A percentile compares a stretch with the other conserved stretches of the same genome.
Conservation (phyloP, 768 basidiomycete species). For the Psilocybe subaeruginosa region DNA sequence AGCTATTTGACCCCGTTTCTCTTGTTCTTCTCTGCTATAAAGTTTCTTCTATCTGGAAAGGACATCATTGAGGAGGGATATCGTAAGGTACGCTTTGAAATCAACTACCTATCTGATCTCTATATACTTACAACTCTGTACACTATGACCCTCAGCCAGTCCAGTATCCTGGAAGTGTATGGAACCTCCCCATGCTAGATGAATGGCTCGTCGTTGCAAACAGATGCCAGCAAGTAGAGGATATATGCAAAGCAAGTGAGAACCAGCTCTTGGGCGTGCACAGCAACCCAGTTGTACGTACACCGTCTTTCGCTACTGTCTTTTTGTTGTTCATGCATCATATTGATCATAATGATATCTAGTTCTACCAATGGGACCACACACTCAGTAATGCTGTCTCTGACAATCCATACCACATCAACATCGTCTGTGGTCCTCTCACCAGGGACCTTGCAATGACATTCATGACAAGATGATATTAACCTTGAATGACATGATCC, state of each 20-base stretch:
- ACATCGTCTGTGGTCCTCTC: conserved; percentile 35
- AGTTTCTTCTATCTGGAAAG: conserved; percentile 17
- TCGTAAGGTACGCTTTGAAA: conserved; percentile 17
- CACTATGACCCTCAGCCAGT: too few species aligned
- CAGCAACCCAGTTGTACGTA: conserved; percentile 29
- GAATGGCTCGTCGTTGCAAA: conserved; percentile 34
- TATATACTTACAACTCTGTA: not conserved
- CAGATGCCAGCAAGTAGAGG: conserved; percentile 29
- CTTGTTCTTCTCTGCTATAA: conserved; percentile 15
- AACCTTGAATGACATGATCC: conserved; percentile 29
- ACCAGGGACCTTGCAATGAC: conserved; percentile 37
- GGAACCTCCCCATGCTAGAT: conserved; percentile 15
- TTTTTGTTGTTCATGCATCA: not conserved
- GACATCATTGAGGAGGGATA: conserved; percentile 23
- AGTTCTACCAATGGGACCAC: conserved; percentile 32
- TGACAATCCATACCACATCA: conserved; percentile 38
- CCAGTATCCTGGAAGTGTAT: conserved; percentile 17
- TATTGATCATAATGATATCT: not conserved
- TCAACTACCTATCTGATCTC: not conserved
- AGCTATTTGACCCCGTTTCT: conserved; percentile 18
- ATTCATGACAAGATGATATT: conserved; percentile 49
- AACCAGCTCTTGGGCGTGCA: too few species aligned
- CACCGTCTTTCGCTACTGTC: not conserved
- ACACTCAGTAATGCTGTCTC: conserved; percentile 35
- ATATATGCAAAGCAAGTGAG: too few species aligned